A percentile compares a stretch with the other conserved stretches of the same genome.
These are phyloP conservation scores for Alternaria incomplexa DNA, from an alignment of 2,329 filamentous ascomycete genomes.

Conservation along the genomic window DNA sequence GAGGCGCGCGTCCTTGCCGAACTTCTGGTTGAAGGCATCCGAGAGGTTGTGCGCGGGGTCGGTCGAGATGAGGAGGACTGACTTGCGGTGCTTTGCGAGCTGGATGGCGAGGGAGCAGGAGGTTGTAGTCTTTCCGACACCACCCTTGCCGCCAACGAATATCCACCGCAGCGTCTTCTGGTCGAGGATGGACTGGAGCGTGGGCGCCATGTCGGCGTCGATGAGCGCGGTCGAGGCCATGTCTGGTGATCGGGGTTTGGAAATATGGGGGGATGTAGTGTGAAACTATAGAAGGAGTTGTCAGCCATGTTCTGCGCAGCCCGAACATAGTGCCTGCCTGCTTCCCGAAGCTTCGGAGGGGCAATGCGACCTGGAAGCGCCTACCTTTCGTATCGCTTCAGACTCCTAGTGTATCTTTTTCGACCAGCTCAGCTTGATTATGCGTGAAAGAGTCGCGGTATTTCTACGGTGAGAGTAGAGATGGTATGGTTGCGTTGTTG, in stretches of 20 bases:
- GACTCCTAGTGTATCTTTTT: too few species aligned
- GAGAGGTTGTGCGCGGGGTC: slow-evolving; percentile 98
- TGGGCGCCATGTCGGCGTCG: slow-evolving; percentile 82
- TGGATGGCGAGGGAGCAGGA: slow-evolving; percentile 98
- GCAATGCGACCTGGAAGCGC: background rate
- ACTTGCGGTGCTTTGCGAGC: slow-evolving; percentile 91
- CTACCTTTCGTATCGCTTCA: background rate
- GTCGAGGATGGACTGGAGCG: slow-evolving; percentile 91
- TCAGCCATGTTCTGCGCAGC: background rate
- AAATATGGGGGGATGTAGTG: background rate
- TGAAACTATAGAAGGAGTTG: background rate
- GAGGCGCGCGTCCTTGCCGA: slow-evolving; percentile 95
- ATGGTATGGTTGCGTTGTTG: background rate
- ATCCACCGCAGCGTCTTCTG: slow-evolving; percentile 97
- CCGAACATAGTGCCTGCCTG: background rate
- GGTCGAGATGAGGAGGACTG: slow-evolving; percentile 95
- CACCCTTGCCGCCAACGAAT: slow-evolving; percentile 97
- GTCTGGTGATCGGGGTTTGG: background rate
- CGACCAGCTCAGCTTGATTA: background rate
- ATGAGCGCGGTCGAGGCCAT: slow-evolving; percentile 49
- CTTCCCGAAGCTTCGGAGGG: slow-evolving; percentile 24
- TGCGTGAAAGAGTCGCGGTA: too few species aligned
- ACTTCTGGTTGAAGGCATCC: slow-evolving; percentile 98
- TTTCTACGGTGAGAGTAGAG: background rate
- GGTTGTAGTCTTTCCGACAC: slow-evolving; percentile 99